These are phyloP conservation scores for Erodium maritimum DNA, from an alignment of 345 rosid genomes.

Conservation along the genomic window DNA sequence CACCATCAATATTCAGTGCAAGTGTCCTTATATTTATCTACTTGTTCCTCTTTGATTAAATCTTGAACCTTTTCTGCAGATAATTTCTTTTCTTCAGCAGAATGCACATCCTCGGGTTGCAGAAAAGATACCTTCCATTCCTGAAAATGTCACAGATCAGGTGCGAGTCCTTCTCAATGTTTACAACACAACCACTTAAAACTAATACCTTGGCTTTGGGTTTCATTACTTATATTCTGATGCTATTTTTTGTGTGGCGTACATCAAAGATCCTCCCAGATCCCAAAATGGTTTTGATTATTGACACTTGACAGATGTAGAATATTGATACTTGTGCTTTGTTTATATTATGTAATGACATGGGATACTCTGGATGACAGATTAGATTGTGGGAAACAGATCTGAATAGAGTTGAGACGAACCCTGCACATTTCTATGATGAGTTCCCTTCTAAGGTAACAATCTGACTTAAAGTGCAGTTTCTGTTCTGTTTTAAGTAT, in stretches of 20 bases:
- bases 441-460: constrained; percentile 82
- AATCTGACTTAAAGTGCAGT: constrained; percentile 1
- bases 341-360: not conserved
- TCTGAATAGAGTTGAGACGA: constrained; percentile 81
- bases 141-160: constrained; percentile 95
- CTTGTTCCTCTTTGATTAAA: constrained; percentile 7
- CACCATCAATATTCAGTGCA: no score
- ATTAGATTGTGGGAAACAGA: constrained; percentile 95
- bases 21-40: not conserved
- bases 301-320: not conserved
- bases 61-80: constrained; percentile 30
- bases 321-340: not conserved
- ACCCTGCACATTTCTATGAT: constrained; percentile 60
- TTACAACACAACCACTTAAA: not conserved
- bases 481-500: not conserved
- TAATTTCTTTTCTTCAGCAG: constrained; percentile 75
- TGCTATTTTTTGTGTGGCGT: not conserved
- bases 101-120: constrained; percentile 89
- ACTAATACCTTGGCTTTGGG: constrained; percentile 3
- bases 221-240: not conserved
- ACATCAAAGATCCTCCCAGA: not conserved
- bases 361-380: constrained; percentile 20
- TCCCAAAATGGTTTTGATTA: not conserved
- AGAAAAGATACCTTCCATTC: constrained; percentile 64
- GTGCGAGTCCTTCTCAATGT: constrained; percentile 18